Evolutionary conservation across 2,329 filamentous ascomycete genomes (phyloP).

Genomic region (Alternaria brassicae): DNA sequence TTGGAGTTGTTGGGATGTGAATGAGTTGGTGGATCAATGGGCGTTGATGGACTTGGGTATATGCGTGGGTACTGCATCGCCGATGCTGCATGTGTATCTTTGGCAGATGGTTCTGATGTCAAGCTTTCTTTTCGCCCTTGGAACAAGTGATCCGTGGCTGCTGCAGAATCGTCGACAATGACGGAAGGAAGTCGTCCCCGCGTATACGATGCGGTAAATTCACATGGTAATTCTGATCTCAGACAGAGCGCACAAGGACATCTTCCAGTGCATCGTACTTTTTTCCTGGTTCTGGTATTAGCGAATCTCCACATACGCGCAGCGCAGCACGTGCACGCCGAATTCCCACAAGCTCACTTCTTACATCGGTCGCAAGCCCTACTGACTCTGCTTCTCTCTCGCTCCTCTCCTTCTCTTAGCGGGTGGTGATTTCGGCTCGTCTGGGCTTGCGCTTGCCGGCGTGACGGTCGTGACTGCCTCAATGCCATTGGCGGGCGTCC

Average conservation of each 20-base stretch:
- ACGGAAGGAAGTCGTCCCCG: slow-evolving; percentile 56
- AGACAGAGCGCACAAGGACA: slow-evolving; percentile 47
- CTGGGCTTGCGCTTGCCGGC: slow-evolving; percentile 24
- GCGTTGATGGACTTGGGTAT: slow-evolving; percentile 20
- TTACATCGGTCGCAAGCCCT: slow-evolving; percentile 60
- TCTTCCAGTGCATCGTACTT: slow-evolving; percentile 47
- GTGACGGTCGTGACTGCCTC: slow-evolving; percentile 14
- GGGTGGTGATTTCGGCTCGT: slow-evolving; percentile 32
- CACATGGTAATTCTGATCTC: slow-evolving; percentile 50
- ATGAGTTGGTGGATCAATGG: slow-evolving; percentile 27
- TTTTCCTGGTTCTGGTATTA: slow-evolving; percentile 40
- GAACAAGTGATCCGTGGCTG: slow-evolving; percentile 26
- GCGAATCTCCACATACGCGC: background rate
- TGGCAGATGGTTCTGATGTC: slow-evolving; percentile 15
- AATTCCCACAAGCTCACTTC: slow-evolving; percentile 45
- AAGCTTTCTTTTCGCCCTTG: slow-evolving; percentile 23
- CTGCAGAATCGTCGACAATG: slow-evolving; percentile 42
- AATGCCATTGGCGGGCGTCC: slow-evolving; percentile 26
- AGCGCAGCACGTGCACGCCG: slow-evolving; percentile 10
- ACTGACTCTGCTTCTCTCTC: slow-evolving; percentile 54
- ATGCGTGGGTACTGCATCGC: slow-evolving; percentile 29
- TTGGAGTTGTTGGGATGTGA: background rate
- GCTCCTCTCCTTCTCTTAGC: slow-evolving; percentile 45
- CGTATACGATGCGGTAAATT: slow-evolving; percentile 60
- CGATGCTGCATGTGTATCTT: slow-evolving; percentile 21